A percentile compares a stretch with the other conserved stretches of the same genome.
These are phyloP conservation scores for Monilinia fructigena DNA, from an alignment of 2,329 filamentous ascomycete species.

Conservation along the genomic window DNA sequence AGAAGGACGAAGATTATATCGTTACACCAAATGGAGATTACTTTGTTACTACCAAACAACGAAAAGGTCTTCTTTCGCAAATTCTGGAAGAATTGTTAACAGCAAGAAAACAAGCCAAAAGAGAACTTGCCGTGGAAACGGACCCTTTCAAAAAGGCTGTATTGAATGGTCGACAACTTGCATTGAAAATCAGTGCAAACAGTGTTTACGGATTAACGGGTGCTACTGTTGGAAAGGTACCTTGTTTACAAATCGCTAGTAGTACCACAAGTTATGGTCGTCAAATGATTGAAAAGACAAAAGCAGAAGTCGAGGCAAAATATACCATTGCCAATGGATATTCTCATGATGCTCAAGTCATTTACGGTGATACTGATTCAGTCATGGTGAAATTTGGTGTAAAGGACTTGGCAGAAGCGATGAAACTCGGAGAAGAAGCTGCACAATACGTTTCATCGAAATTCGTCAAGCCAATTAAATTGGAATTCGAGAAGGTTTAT, in stretches of 20 bases:
- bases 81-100: constrained; percentile 90
- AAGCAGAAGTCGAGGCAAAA: constrained; percentile 85
- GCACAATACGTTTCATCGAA: constrained; percentile 84
- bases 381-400: constrained; percentile 99
- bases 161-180: constrained; percentile 92
- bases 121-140: constrained; percentile 81
- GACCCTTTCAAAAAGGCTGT: constrained; percentile 98
- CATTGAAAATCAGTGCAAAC: constrained; percentile 95
- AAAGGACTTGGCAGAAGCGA: constrained; percentile 78
- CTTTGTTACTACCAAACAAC: constrained; percentile 83
- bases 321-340: constrained; percentile 96
- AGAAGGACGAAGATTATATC: constrained; percentile 93
- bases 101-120: constrained; percentile 94
- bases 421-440: constrained; percentile 94
- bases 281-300: constrained; percentile 98
- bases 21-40: constrained; percentile 91
- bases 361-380: constrained; percentile 98
- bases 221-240: constrained; percentile 92
- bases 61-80: constrained; percentile 88
- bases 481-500: constrained; percentile 99
- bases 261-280: constrained; percentile 96
- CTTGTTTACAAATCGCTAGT: constrained; percentile 91
- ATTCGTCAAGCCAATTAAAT: constrained; percentile 95
- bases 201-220: constrained; percentile 97
- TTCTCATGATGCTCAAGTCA: constrained; percentile 89